Evolutionary conservation across 2,329 filamentous ascomycete genomes (phyloP), one percentile per base, ranked within the genome.

Genomic region (Fusarium ambrosium): DNA sequence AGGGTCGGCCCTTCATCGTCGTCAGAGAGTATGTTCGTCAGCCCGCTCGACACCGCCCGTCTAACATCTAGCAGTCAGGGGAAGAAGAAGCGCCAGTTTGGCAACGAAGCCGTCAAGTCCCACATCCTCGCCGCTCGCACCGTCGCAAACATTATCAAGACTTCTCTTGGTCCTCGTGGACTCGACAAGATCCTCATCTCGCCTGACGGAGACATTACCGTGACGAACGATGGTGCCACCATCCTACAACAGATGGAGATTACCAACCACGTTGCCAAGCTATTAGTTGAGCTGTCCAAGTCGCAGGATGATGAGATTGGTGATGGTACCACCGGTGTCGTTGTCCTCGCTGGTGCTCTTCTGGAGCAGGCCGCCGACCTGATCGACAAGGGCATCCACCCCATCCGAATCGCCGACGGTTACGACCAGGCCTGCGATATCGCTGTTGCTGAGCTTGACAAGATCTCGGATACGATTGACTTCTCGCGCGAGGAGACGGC

Each of bases 121-220:
- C 97, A 99, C 86, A 99, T 99, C 80, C 92, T 98, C 80, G 96
- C 97, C 71, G 97, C 97, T 65, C 92, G 95, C 83, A 98, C 97
- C 68, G 95, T 99, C 79, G 94, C 97, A 78, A 97, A 95, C 86
- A 97, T 99, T 79, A 95, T 99, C 86, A 98, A 97, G 89, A 97
- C 95, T 71, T 99, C 97, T 76, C 89, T 99, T 79, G 97, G 97
- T 61, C 97, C 97, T 64, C 93, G 97, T 79, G 97, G 97, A 74
- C 92, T 99, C 81, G 97, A 99, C 89, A 99, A 99, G 89, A 99
- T 99, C 82, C 91, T 99, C 79, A 99, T 99, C 80, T 99, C 97
- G 62, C 94, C 97, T 72, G 97, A 99, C 83, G 97, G 97, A 84
- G 97, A 99, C 85, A 99, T 99, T 84, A 99, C 97, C 72, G 95